A percentile compares a stretch with the other conserved stretches of the same genome.
phyloP scores from a whole-genome alignment of 1,284 basidiomycete species.

The Apiotrichum porosum region DNA sequence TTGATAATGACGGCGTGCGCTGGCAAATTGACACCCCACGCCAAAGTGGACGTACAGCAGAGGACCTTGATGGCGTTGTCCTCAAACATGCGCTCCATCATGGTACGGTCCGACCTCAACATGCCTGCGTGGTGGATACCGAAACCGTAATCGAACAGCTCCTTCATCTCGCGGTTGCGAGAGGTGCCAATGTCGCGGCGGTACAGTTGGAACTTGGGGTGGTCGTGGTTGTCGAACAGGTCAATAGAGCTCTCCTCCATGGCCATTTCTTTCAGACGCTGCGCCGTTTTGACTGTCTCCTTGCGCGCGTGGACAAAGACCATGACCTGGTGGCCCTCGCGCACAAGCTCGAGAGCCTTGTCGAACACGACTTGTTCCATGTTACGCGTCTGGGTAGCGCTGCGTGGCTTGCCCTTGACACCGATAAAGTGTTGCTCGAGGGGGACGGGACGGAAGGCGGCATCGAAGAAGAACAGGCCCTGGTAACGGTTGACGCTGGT shows the following conservation, averaged over 20 bases:
- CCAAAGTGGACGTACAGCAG: slow-evolving; percentile 96
- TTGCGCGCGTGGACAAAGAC: slow-evolving; percentile 98
- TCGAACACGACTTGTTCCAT: slow-evolving; percentile 86
- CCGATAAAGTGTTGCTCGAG: slow-evolving; percentile 98
- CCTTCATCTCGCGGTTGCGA: slow-evolving; percentile 91
- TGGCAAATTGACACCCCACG: slow-evolving; percentile 99
- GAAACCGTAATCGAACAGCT: slow-evolving; percentile 86
- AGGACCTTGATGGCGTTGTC: slow-evolving; percentile 87
- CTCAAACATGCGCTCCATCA: slow-evolving; percentile 95
- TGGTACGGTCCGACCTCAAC: slow-evolving; percentile 87
- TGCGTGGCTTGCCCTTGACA: slow-evolving; percentile 84
- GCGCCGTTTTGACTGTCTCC: slow-evolving; percentile 92
- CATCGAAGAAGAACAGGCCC: slow-evolving; percentile 98
- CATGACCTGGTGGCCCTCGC: slow-evolving; percentile 95
- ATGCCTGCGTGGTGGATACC: slow-evolving; percentile 99
- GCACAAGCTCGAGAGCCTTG: slow-evolving; percentile 69
- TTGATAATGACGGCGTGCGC: slow-evolving; percentile 99
- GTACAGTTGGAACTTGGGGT: slow-evolving; percentile 71
- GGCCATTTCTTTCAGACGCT: slow-evolving; percentile 78
- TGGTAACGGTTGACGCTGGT: slow-evolving; percentile 78
- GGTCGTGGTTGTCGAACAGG: slow-evolving; percentile 72
- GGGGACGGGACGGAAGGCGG: slow-evolving; percentile 93
- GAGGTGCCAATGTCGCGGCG: slow-evolving; percentile 73
- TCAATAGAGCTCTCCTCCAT: slow-evolving; percentile 66
- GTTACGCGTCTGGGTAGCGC: slow-evolving; percentile 69